Conservation (phyloP, 192 early-diverging fungal genomes). For the Endogone sp. region DNA sequence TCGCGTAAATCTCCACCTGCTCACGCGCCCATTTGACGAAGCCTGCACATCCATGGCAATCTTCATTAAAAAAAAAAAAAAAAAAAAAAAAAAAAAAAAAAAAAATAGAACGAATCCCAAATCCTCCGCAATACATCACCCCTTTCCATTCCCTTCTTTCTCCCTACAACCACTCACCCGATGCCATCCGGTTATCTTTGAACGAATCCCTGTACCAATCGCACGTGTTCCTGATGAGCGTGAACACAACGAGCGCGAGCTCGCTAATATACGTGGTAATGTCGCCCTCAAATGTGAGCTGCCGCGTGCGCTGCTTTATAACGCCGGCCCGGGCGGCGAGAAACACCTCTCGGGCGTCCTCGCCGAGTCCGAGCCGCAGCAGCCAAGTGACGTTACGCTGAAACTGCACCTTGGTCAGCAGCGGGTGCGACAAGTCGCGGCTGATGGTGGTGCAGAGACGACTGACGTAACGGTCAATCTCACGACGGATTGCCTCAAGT, state of each 20-base stretch:
- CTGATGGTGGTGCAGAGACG: slow-evolving; percentile 36
- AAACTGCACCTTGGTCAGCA: slow-evolving; percentile 76
- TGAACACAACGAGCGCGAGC: slow-evolving; percentile 84
- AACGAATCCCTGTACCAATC: slow-evolving; percentile 95
- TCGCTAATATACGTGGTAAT: slow-evolving; percentile 81
- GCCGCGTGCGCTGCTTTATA: slow-evolving; percentile 76
- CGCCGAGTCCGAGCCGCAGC: slow-evolving; percentile 68
- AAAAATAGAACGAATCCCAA: not conserved
- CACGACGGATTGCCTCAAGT: slow-evolving; percentile 33
- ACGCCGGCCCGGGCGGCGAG: slow-evolving; percentile 70
- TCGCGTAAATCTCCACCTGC: slow-evolving; percentile 82
- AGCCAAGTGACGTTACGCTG: slow-evolving; percentile 78
- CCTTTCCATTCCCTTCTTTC: not conserved
- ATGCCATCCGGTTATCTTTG: slow-evolving; percentile 82
- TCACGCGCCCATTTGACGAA: slow-evolving; percentile 90
- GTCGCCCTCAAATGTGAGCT: slow-evolving; percentile 88
- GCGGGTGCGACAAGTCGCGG: slow-evolving; percentile 74
- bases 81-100: not conserved
- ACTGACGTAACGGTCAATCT: slow-evolving; percentile 40
- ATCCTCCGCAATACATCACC: too few species aligned
- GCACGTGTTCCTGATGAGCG: slow-evolving; percentile 90
- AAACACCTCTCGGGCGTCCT: slow-evolving; percentile 87
- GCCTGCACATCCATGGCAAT: slow-evolving; percentile 44
- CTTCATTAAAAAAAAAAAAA: slow-evolving; percentile 9
- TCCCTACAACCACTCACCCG: slow-evolving; percentile 45